Percentiles rank a stretch among this genome's conserved stretches.
Conservation (phyloP, 2,329 filamentous ascomycete species). For the Akanthomyces muscarius region DNA sequence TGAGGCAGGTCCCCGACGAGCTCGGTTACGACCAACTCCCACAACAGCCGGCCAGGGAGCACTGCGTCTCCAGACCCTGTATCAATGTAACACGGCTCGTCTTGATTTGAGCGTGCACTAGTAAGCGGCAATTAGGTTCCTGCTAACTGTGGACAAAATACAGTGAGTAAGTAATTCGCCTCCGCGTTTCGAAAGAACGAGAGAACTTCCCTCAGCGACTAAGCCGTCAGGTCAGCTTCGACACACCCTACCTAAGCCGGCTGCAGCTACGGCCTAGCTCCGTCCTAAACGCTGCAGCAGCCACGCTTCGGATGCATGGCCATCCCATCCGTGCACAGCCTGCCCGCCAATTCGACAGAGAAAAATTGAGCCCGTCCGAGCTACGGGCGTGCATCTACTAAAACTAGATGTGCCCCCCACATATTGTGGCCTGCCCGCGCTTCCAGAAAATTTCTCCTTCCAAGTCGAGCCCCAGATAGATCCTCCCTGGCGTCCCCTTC, state of each 20-base stretch:
- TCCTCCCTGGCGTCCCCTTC: neutral
- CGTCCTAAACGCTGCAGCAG: constrained; percentile 7
- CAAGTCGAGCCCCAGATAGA: constrained; percentile 11
- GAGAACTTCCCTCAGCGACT: neutral
- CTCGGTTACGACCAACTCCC: neutral
- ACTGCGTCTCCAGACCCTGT: neutral
- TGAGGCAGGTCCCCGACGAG: neutral
- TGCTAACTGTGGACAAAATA: neutral
- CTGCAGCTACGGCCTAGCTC: constrained; percentile 2
- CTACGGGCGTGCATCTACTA: constrained; percentile 11
- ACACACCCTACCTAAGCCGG: constrained; percentile 1
- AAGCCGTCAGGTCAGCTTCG: neutral
- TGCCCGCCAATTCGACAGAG: neutral
- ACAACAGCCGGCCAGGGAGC: too few species aligned
- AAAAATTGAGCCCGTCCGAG: neutral
- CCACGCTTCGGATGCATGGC: constrained; percentile 6
- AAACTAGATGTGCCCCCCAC: neutral
- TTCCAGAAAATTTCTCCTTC: constrained; percentile 17
- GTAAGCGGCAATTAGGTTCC: neutral
- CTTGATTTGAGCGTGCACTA: neutral
- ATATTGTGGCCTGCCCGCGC: neutral
- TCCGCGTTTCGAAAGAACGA: neutral
- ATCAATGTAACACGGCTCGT: neutral
- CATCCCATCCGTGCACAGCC: constrained; percentile 1
- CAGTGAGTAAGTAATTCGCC: neutral